Percentiles rank a stretch among this genome's conserved stretches.
These are phyloP conservation scores for Coemansia sp. DNA, from an alignment of 192 early-diverging fungal genomes.

Conservation along the genomic window DNA sequence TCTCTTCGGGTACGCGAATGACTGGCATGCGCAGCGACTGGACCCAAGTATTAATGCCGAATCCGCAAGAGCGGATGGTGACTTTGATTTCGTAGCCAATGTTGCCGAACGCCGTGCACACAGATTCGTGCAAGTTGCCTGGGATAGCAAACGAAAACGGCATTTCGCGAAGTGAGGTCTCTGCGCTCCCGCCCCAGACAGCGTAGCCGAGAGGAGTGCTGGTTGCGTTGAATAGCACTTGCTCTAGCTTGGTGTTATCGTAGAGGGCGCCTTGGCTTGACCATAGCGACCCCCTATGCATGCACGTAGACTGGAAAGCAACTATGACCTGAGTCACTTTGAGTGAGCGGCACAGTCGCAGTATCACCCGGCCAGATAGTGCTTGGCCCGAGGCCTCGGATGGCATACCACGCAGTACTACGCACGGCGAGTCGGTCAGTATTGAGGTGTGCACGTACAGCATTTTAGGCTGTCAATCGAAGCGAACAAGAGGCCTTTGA, in stretches of 20 bases:
- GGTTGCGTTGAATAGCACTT: constrained; percentile 28
- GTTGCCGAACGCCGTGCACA: constrained; percentile 27
- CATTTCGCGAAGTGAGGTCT: constrained; percentile 16
- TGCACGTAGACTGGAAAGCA: constrained; percentile 14
- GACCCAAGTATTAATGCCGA: constrained; percentile 46
- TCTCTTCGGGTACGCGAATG: constrained; percentile 30
- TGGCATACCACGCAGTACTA: constrained; percentile 26
- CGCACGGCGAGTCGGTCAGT: constrained; percentile 14
- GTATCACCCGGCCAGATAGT: constrained; percentile 31
- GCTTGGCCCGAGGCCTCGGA: constrained; percentile 33
- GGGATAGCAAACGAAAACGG: constrained; percentile 38
- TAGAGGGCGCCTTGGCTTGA: background rate
- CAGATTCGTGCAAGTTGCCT: constrained; percentile 32
- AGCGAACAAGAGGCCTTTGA: background rate
- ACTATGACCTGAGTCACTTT: constrained; percentile 24
- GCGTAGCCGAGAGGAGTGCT: constrained; percentile 5
- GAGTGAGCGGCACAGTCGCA: constrained; percentile 29
- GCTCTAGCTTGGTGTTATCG: constrained; percentile 1
- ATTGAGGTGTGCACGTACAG: constrained; percentile 34
- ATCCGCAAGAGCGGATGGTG: constrained; percentile 30
- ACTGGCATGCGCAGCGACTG: constrained; percentile 34
- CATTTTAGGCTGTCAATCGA: constrained; percentile 15
- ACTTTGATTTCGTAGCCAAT: constrained; percentile 40
- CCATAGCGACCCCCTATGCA: background rate
- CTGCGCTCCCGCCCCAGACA: constrained; percentile 14